Evolutionary conservation across 169 alveolate genomes (phyloP).

Genomic region (Eimeria praecox): DNA sequence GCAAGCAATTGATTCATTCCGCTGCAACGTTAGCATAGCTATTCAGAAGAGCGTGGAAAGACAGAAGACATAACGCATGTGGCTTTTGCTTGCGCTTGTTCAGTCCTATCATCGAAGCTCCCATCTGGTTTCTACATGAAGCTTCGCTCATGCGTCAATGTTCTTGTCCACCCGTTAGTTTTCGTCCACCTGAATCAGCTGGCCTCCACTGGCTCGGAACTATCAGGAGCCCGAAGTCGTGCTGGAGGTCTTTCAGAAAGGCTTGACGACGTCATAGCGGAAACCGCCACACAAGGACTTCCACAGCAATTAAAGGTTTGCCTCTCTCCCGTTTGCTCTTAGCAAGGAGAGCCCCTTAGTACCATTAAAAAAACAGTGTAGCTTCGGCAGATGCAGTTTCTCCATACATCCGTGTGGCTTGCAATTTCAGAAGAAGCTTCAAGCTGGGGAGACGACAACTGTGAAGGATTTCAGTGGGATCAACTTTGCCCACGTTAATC

Average conservation of each 20-base stretch:
- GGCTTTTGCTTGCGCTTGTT: neutral
- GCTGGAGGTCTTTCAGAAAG: slow-evolving; percentile 69
- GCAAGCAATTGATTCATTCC: neutral
- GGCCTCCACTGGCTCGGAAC: slow-evolving; percentile 49
- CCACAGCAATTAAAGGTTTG: slow-evolving; percentile 68
- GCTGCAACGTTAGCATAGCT: neutral
- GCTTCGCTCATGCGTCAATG: slow-evolving; percentile 7
- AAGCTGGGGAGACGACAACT: neutral
- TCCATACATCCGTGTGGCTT: neutral
- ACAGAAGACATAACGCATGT: neutral
- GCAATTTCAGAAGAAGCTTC: slow-evolving; percentile 30
- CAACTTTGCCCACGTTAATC: slow-evolving; percentile 35
- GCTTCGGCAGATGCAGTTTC: neutral
- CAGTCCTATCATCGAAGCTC: slow-evolving; percentile 57
- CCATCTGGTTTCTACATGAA: slow-evolving; percentile 7
- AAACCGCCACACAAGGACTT: slow-evolving; percentile 56
- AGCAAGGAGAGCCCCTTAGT: neutral
- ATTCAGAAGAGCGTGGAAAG: neutral
- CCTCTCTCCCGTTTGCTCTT: neutral
- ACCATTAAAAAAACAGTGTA: neutral
- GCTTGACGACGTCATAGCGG: slow-evolving; percentile 39
- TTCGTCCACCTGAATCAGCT: slow-evolving; percentile 63
- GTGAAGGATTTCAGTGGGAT: slow-evolving; percentile 8
- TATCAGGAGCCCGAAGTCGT: slow-evolving; percentile 45
- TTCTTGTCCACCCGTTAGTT: slow-evolving; percentile 47